These are phyloP conservation scores for Zopfochytrium polystomum DNA, from an alignment of 371 early-diverging fungal genomes.

Conservation along the genomic window DNA sequence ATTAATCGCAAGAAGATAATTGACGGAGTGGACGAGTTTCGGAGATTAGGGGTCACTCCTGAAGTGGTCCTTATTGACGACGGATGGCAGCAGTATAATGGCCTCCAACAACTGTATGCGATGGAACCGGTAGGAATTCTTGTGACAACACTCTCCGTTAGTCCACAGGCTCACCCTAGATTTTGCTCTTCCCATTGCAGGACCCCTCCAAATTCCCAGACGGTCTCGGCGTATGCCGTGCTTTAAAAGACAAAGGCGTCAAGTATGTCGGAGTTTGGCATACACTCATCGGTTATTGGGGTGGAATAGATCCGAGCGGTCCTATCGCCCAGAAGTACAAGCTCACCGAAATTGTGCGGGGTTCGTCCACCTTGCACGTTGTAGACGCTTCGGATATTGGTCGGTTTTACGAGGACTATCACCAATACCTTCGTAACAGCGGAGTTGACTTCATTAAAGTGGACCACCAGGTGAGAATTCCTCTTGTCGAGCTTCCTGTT, in stretches of 20 bases:
- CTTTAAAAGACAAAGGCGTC: constrained; percentile 28
- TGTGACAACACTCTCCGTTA: background rate
- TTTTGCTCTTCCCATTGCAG: background rate
- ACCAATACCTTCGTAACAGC: constrained; percentile 25
- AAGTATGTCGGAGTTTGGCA: constrained; percentile 50
- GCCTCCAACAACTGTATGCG: constrained; percentile 9
- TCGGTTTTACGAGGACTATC: constrained; percentile 42
- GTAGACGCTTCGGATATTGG: constrained; percentile 14
- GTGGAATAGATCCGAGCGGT: constrained; percentile 7
- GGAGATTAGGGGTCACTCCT: constrained; percentile 28
- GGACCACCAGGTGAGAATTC: constrained; percentile 45
- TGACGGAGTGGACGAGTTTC: constrained; percentile 23
- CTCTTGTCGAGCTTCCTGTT: constrained; percentile 4
- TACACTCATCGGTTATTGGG: constrained; percentile 50
- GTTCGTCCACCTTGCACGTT: background rate
- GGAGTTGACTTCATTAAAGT: constrained; percentile 47
- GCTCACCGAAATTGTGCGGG: background rate
- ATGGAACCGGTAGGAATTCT: constrained; percentile 32
- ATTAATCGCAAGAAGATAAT: constrained; percentile 21
- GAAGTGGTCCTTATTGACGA: constrained; percentile 47
- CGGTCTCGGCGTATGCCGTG: background rate
- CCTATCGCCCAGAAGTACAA: background rate
- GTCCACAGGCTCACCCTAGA: background rate
- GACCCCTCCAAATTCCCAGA: constrained; percentile 13
- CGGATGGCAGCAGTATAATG: constrained; percentile 42